Evolutionary conservation across 208 protist genomes (phyloP).

Genomic region (Leishmania gerbilli): DNA sequence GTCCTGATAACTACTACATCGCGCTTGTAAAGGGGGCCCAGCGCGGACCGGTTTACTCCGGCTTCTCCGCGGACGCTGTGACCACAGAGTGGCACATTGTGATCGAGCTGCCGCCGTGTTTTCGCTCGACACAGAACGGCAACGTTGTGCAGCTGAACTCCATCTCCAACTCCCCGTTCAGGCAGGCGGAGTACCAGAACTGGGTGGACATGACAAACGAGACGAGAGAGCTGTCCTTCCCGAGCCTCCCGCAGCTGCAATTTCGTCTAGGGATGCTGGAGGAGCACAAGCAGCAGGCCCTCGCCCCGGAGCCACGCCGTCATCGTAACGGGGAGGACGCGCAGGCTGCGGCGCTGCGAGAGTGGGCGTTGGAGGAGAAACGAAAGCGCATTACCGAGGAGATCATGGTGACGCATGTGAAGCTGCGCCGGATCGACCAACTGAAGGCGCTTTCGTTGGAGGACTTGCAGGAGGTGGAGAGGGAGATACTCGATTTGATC

Average conservation of each 20-base stretch:
- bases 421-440: slow-evolving; percentile 61
- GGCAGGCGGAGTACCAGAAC: slow-evolving; percentile 80
- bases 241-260: slow-evolving; percentile 74
- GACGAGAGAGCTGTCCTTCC: slow-evolving; percentile 51
- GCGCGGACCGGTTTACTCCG: slow-evolving; percentile 80
- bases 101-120: slow-evolving; percentile 90
- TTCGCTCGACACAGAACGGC: slow-evolving; percentile 81
- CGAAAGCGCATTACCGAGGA: slow-evolving; percentile 42
- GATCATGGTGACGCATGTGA: slow-evolving; percentile 62
- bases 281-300: slow-evolving; percentile 85
- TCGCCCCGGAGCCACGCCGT: slow-evolving; percentile 48
- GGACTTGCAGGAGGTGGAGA: slow-evolving; percentile 83
- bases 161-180: slow-evolving; percentile 90
- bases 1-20: slow-evolving; percentile 89
- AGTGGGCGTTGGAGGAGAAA: slow-evolving; percentile 41
- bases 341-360: slow-evolving; percentile 40
- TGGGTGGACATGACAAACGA: slow-evolving; percentile 78
- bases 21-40: slow-evolving; percentile 82
- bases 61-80: slow-evolving; percentile 82
- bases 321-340: slow-evolving; percentile 65
- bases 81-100: slow-evolving; percentile 89
- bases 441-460: slow-evolving; percentile 56
- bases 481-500: slow-evolving; percentile 81
- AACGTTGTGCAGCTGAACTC: slow-evolving; percentile 92
- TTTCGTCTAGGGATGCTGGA: slow-evolving; percentile 86